These are phyloP conservation scores for Phalaenopsis equestris DNA, from an alignment of 106 monocot genomes.

Conservation along the genomic window DNA sequence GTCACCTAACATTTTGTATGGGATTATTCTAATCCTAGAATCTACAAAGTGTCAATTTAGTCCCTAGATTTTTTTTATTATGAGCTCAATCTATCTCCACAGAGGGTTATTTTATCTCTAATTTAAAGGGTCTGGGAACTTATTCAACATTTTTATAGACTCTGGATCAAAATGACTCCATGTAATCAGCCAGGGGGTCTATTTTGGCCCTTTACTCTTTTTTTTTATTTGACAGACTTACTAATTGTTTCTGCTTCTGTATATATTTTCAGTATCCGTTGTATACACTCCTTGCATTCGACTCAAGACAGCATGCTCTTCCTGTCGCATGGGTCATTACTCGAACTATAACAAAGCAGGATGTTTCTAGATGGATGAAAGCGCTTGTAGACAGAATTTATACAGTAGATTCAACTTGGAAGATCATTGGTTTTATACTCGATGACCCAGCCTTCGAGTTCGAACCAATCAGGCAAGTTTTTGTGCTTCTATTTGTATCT, in stretches of 20 bases:
- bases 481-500: background rate
- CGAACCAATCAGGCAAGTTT: constrained; percentile 70
- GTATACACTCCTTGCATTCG: constrained; percentile 84
- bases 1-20: too few relatives aligned
- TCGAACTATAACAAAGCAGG: constrained; percentile 53
- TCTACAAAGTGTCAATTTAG: too few relatives aligned
- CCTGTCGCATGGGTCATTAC: constrained; percentile 98
- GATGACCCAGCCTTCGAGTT: constrained; percentile 82
- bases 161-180: too few relatives aligned
- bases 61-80: too few relatives aligned
- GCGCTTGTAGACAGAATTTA: constrained; percentile 66
- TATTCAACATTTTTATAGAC: too few relatives aligned
- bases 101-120: too few relatives aligned
- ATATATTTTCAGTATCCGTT: constrained; percentile 77
- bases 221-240: background rate
- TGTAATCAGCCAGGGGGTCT: too few relatives aligned
- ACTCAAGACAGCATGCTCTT: constrained; percentile 85
- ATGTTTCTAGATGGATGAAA: constrained; percentile 90
- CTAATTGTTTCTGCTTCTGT: background rate
- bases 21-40: too few relatives aligned
- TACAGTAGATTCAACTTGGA: constrained; percentile 59
- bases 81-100: too few relatives aligned
- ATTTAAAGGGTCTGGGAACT: too few relatives aligned
- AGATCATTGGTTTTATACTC: constrained; percentile 60
- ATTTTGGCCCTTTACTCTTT: too few relatives aligned